A percentile compares a stretch with the other conserved stretches of the same genome.
These are phyloP conservation scores for Udeniomyces megalosporus DNA, from an alignment of 768 basidiomycete genomes.

Conservation along the genomic window DNA sequence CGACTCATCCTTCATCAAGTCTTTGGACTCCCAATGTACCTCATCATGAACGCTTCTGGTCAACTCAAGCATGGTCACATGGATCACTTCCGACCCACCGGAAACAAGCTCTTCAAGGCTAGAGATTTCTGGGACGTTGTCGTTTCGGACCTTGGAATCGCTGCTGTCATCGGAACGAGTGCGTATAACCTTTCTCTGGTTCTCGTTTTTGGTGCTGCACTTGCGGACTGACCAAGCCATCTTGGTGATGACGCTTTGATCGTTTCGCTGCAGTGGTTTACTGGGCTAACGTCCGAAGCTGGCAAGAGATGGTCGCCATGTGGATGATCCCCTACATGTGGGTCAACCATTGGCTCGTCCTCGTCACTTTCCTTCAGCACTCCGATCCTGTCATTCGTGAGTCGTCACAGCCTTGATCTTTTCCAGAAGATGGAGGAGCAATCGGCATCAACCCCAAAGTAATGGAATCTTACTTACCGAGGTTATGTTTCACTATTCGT, in stretches of 20 bases:
- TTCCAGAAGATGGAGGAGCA: no score
- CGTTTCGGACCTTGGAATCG: conserved; percentile 67
- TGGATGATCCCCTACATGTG: conserved; percentile 84
- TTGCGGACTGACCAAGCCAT: no score
- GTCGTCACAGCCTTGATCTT: no score
- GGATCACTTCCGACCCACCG: conserved; percentile 45
- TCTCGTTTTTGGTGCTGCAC: no score
- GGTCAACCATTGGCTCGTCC: conserved; percentile 57
- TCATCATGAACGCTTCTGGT: conserved; percentile 67
- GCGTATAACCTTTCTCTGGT: no score
- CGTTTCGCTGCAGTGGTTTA: conserved; percentile 35
- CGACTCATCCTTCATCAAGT: conserved; percentile 36
- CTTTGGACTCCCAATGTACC: conserved; percentile 74
- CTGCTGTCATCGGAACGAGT: conserved; percentile 22
- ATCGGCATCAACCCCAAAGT: no score
- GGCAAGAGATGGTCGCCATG: conserved; percentile 39
- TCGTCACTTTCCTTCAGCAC: conserved; percentile 97
- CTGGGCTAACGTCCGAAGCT: conserved; percentile 44
- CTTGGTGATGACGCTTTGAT: conserved; percentile 41
- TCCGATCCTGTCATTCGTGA: conserved; percentile 74
- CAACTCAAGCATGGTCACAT: conserved; percentile 47
- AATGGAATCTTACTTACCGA: no score
- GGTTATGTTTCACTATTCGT: not conserved
- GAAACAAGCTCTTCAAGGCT: conserved; percentile 38
- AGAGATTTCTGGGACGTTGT: conserved; percentile 42